phyloP scores from a whole-genome alignment of 306 rosid genomes.

The Boehmeria nivea region DNA sequence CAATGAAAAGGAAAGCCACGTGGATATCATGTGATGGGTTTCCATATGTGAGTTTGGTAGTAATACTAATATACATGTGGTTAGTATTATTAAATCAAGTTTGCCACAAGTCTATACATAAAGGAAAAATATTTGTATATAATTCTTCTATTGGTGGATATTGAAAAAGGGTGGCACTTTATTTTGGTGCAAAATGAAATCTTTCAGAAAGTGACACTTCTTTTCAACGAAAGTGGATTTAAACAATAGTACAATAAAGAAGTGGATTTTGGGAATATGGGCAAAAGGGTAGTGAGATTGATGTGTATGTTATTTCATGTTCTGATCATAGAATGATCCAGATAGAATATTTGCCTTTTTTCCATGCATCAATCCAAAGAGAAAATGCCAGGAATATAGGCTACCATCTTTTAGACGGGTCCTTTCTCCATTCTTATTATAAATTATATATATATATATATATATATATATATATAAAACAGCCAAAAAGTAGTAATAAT shows the following conservation, averaged over 20 bases:
- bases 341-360: conserved; percentile 13
- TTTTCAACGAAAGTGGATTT: conserved; percentile 2
- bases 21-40: background rate
- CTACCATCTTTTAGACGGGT: background rate
- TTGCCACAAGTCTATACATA: no score
- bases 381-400: conserved; percentile 22
- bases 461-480: no score
- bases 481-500: no score
- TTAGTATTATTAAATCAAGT: no score
- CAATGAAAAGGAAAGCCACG: conserved; percentile 1
- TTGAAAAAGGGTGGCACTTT: background rate
- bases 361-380: background rate
- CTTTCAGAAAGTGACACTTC: conserved; percentile 1
- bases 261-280: no score
- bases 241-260: no score
- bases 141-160: background rate
- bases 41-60: background rate
- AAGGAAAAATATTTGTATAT: no score
- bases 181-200: background rate
- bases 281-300: no score
- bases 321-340: conserved; percentile 14
- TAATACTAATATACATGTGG: background rate
- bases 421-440: background rate
- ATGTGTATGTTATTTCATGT: background rate
- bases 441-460: no score